Percentiles rank a stretch among this genome's conserved stretches.
Evolutionary conservation across 2,329 filamentous ascomycete genomes (phyloP).

Genomic region (Cercospora nicotianae): DNA sequence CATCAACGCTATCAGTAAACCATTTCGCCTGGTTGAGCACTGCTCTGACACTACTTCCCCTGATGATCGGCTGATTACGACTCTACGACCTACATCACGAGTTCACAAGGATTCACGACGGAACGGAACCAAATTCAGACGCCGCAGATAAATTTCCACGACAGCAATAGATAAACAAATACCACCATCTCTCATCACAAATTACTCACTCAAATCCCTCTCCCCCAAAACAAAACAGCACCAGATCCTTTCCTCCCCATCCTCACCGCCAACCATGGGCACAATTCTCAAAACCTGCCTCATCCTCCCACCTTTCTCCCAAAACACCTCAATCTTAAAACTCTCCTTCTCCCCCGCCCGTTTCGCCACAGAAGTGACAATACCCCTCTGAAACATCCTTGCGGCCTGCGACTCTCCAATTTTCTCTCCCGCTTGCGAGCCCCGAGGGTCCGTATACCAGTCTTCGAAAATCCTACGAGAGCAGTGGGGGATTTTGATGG

Average conservation of each 20-base stretch:
- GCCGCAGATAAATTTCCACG: background rate
- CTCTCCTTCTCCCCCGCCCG: conserved; percentile 1
- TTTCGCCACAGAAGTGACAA: conserved; percentile 25
- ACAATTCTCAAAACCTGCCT: conserved; percentile 13
- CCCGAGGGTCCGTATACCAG: conserved; percentile 22
- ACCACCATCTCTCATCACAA: background rate
- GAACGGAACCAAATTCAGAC: background rate
- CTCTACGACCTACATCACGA: background rate
- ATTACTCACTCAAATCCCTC: conserved; percentile 9
- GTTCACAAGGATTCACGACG: background rate
- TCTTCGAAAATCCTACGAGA: conserved; percentile 29
- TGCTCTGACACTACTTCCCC: background rate
- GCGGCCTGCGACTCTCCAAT: conserved; percentile 14
- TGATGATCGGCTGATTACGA: background rate
- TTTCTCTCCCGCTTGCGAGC: conserved; percentile 8
- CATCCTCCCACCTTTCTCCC: conserved; percentile 10
- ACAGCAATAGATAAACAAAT: background rate
- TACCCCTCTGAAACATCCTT: conserved; percentile 20
- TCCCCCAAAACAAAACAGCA: conserved; percentile 15
- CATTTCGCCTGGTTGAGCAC: background rate
- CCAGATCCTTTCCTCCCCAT: conserved; percentile 3
- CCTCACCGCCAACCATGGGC: conserved; percentile 7
- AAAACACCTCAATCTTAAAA: conserved; percentile 17
- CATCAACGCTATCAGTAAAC: background rate
- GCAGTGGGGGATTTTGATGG: conserved; percentile 28